Evolutionary conservation across 2,329 filamentous ascomycete genomes (phyloP).

Genomic region (Fusarium sarcochroum): DNA sequence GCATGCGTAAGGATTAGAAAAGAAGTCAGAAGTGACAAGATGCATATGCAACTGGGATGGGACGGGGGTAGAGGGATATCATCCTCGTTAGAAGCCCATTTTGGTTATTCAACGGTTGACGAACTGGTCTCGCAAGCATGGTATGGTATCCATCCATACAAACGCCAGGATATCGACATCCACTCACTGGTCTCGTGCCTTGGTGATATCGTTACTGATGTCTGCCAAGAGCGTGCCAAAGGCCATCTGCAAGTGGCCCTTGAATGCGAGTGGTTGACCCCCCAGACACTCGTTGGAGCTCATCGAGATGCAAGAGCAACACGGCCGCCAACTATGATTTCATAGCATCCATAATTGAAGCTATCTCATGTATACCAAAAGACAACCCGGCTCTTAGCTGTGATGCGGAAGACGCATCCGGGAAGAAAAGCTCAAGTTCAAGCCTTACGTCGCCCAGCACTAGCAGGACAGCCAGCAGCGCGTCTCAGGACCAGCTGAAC

Average conservation of each 20-base stretch:
- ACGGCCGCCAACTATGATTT: conserved; percentile 24
- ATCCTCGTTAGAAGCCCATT: conserved; percentile 6
- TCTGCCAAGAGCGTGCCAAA: conserved; percentile 14
- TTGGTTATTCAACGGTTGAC: conserved; percentile 3
- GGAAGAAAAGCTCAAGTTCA: background rate
- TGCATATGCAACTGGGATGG: conserved; percentile 11
- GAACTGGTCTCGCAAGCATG: conserved; percentile 7
- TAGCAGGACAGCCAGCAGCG: conserved; percentile 13
- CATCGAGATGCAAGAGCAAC: conserved; percentile 26
- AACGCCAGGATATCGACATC: conserved; percentile 1
- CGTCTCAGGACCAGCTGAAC: conserved; percentile 8
- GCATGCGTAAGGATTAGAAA: conserved; percentile 2
- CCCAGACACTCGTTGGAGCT: conserved; percentile 11
- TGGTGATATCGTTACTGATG: conserved; percentile 11
- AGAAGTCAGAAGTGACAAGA: conserved; percentile 23
- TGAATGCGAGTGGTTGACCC: conserved; percentile 1
- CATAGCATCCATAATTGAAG: conserved; percentile 31
- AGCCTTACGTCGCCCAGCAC: conserved; percentile 14
- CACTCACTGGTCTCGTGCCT: conserved; percentile 1
- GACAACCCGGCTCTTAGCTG: background rate
- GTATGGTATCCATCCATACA: conserved; percentile 10
- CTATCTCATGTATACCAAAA: conserved; percentile 2
- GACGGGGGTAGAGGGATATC: conserved; percentile 9
- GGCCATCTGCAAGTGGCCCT: conserved; percentile 4
- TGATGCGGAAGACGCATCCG: conserved; percentile 17